Percentiles rank a stretch among this genome's conserved stretches.
Conservation (phyloP, 352 stramenopile genomes). For the Globisporangium spinosum region DNA sequence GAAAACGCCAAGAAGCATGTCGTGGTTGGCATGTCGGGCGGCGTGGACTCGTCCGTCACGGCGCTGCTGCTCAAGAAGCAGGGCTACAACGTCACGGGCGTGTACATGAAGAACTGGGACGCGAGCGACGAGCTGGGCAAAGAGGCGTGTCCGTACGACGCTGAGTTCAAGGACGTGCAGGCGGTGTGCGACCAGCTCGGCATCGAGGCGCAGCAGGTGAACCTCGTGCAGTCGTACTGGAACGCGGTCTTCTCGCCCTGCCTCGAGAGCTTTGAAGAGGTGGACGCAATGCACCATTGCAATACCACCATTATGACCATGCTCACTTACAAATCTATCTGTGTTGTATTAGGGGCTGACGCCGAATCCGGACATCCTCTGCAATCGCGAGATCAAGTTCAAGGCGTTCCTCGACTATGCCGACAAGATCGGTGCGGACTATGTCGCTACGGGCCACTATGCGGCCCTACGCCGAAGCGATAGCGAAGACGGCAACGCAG, state of each 20-base stretch:
- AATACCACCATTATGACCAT: neutral
- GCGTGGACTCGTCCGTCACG: constrained; percentile 97
- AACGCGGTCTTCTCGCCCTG: constrained; percentile 97
- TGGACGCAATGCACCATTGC: constrained; percentile 6
- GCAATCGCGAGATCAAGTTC: constrained; percentile 99
- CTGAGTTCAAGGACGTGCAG: constrained; percentile 92
- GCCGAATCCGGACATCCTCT: constrained; percentile 94
- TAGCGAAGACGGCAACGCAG: neutral
- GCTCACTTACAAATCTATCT: neutral
- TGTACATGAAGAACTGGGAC: constrained; percentile 99
- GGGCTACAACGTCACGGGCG: constrained; percentile 91
- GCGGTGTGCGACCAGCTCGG: constrained; percentile 89
- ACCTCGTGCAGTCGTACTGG: constrained; percentile 96
- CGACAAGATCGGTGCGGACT: constrained; percentile 80
- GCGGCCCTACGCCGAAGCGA: constrained; percentile 52
- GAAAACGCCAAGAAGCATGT: constrained; percentile 65
- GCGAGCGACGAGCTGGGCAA: constrained; percentile 88
- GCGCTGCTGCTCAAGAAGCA: constrained; percentile 90
- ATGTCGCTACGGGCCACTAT: constrained; percentile 97
- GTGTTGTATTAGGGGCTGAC: constrained; percentile 54
- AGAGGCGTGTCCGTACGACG: constrained; percentile 81
- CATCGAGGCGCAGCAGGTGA: constrained; percentile 85
- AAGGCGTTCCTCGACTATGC: constrained; percentile 94
- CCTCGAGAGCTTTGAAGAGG: constrained; percentile 82
- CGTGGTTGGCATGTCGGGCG: constrained; percentile 96